Evolutionary conservation across 208 protist species (phyloP).

Genomic region (Trypanosoma platydactyli): DNA sequence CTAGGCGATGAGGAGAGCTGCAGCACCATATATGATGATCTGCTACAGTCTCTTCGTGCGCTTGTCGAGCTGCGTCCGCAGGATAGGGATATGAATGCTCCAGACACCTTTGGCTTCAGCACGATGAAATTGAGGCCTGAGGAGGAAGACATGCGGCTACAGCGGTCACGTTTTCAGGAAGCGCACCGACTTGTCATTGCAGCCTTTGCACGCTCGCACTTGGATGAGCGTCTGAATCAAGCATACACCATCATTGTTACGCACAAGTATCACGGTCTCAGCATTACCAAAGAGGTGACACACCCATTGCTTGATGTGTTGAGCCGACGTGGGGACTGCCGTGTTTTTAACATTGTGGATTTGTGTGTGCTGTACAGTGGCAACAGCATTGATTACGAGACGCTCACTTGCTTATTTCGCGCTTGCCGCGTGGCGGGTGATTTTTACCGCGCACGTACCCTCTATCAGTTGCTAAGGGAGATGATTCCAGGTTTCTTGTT

Average conservation of each 20-base stretch:
- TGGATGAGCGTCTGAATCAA: constrained; percentile 64
- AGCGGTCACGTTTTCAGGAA: constrained; percentile 26
- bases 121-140: not conserved
- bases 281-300: constrained; percentile 68
- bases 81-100: constrained; percentile 8
- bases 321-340: constrained; percentile 69
- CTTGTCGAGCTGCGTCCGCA: constrained; percentile 78
- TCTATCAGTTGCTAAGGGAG: constrained; percentile 74
- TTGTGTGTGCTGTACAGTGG: constrained; percentile 85
- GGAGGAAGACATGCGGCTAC: constrained; percentile 12
- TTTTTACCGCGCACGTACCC: constrained; percentile 70
- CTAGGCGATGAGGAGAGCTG: constrained; percentile 47
- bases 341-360: constrained; percentile 88
- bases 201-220: constrained; percentile 39
- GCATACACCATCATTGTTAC: constrained; percentile 81
- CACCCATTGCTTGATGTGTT: constrained; percentile 59
- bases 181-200: constrained; percentile 36
- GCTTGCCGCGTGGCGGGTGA: constrained; percentile 78
- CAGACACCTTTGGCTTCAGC: not conserved
- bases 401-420: constrained; percentile 69
- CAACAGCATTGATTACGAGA: constrained; percentile 66
- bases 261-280: constrained; percentile 88
- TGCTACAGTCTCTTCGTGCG: constrained; percentile 72
- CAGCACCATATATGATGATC: constrained; percentile 66
- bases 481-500: constrained; percentile 78